Percentiles rank a stretch among this genome's conserved stretches.
Evolutionary conservation across 306 rosid genomes (phyloP).

Genomic region (Vigna hirtella): DNA sequence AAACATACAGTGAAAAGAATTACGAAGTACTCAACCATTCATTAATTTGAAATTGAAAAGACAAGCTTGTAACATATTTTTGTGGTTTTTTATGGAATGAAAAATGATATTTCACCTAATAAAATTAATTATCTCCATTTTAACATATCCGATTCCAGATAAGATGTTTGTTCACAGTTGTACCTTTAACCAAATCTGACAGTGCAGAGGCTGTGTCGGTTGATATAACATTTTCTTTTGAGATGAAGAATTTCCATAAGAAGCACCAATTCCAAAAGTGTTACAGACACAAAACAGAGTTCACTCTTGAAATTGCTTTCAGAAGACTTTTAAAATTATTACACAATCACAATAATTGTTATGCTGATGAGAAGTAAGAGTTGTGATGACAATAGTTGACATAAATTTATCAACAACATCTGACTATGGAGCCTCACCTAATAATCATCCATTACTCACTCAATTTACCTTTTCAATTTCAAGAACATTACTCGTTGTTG

Average conservation of each 20-base stretch:
- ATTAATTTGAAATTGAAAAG: neutral
- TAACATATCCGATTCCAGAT: neutral
- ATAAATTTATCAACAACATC: conserved; percentile 38
- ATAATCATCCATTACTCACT: neutral
- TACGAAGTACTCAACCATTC: neutral
- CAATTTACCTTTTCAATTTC: neutral
- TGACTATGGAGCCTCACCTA: conserved; percentile 41
- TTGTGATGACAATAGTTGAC: conserved; percentile 29
- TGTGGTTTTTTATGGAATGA: neutral
- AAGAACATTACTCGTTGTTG: neutral
- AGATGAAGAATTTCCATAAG: neutral
- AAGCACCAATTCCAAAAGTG: conserved; percentile 1
- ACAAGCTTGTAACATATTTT: neutral
- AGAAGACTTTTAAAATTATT: neutral
- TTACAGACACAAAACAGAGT: neutral
- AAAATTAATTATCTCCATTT: conserved; percentile 16
- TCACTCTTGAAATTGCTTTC: conserved; percentile 32
- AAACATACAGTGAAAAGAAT: neutral
- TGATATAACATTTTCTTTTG: conserved; percentile 25
- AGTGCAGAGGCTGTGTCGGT: neutral
- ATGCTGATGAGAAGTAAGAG: conserved; percentile 1
- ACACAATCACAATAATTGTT: conserved; percentile 28
- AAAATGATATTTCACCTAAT: conserved; percentile 33
- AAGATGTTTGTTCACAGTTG: neutral
- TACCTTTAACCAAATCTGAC: conserved; percentile 1